Conservation (phyloP, 257 asterid species). For the Capsicum pubescens region DNA sequence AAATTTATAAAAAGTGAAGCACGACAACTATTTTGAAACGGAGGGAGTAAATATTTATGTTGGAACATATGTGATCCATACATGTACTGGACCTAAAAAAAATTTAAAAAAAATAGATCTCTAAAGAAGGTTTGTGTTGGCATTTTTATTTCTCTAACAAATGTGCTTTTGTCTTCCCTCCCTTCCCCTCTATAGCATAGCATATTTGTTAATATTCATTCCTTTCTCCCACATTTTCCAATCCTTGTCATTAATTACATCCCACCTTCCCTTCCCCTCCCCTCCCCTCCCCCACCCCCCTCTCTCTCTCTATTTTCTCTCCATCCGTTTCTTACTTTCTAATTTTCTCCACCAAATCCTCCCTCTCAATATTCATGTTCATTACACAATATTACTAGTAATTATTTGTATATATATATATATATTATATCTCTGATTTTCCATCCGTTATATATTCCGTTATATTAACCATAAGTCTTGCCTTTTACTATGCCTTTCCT, state of each 20-base stretch:
- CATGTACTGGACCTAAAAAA: too few relatives aligned
- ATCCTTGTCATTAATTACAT: constrained; percentile 16
- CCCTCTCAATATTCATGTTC: not conserved
- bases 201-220: not conserved
- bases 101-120: too few relatives aligned
- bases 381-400: not conserved
- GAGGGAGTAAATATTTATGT: too few relatives aligned
- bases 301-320: not conserved
- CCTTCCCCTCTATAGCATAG: not conserved
- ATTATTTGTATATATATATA: not conserved
- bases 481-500: not conserved
- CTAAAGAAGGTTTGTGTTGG: too few relatives aligned
- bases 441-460: constrained; percentile 49
- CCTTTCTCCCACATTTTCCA: constrained; percentile 16
- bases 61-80: too few relatives aligned
- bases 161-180: not conserved
- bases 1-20: too few relatives aligned
- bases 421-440: not conserved
- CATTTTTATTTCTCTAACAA: too few relatives aligned
- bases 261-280: not conserved
- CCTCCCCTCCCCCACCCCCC: not conserved
- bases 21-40: too few relatives aligned
- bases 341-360: constrained; percentile 26
- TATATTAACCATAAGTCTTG: constrained; percentile 28
- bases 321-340: constrained; percentile 23